Evolutionary conservation across 2,329 filamentous ascomycete genomes (phyloP), one percentile per base, ranked within the genome.

Genomic region (Penicillium sp.): DNA sequence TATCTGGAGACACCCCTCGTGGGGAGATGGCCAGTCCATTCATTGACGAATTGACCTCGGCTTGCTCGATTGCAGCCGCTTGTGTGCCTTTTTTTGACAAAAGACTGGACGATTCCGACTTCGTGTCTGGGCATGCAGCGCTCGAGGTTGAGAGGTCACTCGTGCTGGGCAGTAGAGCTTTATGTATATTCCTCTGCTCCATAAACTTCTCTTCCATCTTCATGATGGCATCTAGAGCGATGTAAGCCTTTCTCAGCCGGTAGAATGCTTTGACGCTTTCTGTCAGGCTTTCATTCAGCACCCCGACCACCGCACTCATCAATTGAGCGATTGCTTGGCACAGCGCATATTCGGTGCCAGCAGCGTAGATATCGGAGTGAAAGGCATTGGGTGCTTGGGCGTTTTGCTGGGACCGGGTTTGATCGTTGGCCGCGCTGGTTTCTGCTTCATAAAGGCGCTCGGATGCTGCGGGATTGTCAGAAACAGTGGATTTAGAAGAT

Each of bases 251-350:
- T 60, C 93, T 83, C 65, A 97, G 76, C 75, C 94, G 96, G 71
- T 96, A 95, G 69, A 97, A 97, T 6, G 91, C 91, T 75, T 88
- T 91, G 72, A 97, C 84, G 16, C 87, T 91, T 72, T 97, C 94
- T 0, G 92, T 93, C 66, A 97, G 76, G 70, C 90, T 96, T 78
- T 97, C 94, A 64, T 95, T 95, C 66, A 97, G 78, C 16, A 97
- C 90, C 0, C 87, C 91, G 0, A 97, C 87, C 1, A 99, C 88
- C 0, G 92, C 92, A 55, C 85, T 84, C 88, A 97, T 96, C 61
- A 97, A 81, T 74, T 96, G 91, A 2, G 91, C 85, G 77, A 97
- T 87, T 5, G 92, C 90, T 58, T 91, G 85, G 59, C 91, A 90
- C 4, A 97, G 80, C 2, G 90, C 86, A 71, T 90, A 97, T 76